These are phyloP conservation scores for Eucalyptus albens DNA, from an alignment of 345 rosid species.

Conservation along the genomic window DNA sequence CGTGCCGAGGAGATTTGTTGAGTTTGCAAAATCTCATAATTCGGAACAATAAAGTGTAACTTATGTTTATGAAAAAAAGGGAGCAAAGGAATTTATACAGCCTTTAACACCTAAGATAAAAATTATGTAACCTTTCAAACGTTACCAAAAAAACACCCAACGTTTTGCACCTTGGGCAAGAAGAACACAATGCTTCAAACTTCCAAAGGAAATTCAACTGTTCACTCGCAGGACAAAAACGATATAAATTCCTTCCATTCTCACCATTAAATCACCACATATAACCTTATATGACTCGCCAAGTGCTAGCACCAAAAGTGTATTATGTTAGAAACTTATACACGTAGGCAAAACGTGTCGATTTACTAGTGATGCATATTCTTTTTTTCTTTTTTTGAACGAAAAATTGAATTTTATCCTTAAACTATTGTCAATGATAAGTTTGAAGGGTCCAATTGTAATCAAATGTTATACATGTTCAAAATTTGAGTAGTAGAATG, in stretches of 20 bases:
- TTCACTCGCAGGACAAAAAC: not conserved
- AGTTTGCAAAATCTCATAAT: not conserved
- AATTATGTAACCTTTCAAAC: not conserved
- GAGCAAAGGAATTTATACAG: not conserved
- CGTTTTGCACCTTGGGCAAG: not conserved
- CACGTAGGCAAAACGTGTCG: not conserved
- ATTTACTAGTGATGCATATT: not conserved
- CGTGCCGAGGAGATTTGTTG: not conserved
- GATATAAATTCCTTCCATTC: not conserved
- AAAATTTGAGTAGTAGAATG: not conserved
- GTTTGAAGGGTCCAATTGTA: not conserved
- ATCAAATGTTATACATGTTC: not conserved
- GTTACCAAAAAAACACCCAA: not conserved
- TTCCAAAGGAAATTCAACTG: not conserved
- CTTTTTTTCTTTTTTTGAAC: not conserved
- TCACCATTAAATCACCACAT: not conserved
- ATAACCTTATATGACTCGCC: not conserved
- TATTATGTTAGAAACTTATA: not conserved
- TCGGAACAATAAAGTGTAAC: not conserved
- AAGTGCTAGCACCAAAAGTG: not conserved
- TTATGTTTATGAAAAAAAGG: not conserved
- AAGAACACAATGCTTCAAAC: not conserved
- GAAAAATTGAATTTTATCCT: not conserved
- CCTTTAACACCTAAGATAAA: not conserved
- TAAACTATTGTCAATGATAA: not conserved